Evolutionary conservation across 192 early-diverging fungal species (phyloP), one percentile per base, ranked within the genome.

Genomic region (Linnemannia exigua): DNA sequence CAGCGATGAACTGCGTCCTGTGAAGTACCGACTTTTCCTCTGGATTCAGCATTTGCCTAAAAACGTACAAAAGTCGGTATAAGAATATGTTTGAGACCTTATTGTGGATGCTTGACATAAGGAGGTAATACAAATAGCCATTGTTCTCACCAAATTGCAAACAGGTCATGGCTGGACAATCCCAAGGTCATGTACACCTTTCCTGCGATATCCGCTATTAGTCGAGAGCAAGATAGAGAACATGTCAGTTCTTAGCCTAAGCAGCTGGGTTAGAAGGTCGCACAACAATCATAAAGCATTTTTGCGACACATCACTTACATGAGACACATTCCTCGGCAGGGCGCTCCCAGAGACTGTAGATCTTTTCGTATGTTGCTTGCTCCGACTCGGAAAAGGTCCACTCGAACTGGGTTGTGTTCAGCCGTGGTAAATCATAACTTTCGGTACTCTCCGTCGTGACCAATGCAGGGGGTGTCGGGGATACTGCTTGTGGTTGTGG

Each of bases 141-240:
- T 14, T 25, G 28, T 0, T 47, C 41, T 69, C 69, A 86, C 84
- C 74, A 77, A 0, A 86, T 73, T 19, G 72, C 72, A 75, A 35
- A 33, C 0, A 86, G 78, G 50, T 86, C 74, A 4, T 47, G 41
- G 25, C 66, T 77, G 31, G 19, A 44, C 14, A 86, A 70, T 0
- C 84, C 84, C 5, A 86, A 74, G 1, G 84, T 86, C 84, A 86
- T 86, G 37, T 73, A 86, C 20, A 86, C 84, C 51, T 86, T 86
- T 28, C 75, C 78, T 25, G 84, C 84, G 61, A 86, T 86, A 25
- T 86, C 84, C 17, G 78, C 84, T 86, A 73, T 50, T 63, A 15
- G n/a, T 58, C 9, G 52, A n/a, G 8, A 41, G 38, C 51, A 75
- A 22, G 6, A 15, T 35, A 61, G 31, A 25, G 52, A 19, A 25